Percentiles rank a stretch among this genome's conserved stretches.
Evolutionary conservation across 345 rosid species (phyloP).

Genomic region (Populus ilicifolia): DNA sequence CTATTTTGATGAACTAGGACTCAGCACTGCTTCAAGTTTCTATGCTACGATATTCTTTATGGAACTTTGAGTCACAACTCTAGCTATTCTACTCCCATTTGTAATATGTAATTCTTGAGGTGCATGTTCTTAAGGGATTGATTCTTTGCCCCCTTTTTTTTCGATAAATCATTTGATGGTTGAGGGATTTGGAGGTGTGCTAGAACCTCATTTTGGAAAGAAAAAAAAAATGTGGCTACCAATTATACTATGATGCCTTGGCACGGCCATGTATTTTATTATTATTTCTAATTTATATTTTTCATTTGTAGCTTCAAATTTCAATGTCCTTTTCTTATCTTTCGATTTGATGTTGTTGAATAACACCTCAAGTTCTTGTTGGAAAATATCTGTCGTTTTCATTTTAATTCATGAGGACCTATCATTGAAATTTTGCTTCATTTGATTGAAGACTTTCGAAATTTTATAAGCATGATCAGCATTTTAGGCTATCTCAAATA

Average conservation of each 20-base stretch:
- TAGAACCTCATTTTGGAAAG: no score
- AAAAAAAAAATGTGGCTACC: no score
- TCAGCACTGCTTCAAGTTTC: not conserved
- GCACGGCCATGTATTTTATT: no score
- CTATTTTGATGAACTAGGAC: not conserved
- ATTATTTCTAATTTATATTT: no score
- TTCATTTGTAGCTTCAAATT: no score
- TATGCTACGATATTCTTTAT: not conserved
- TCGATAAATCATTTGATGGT: not conserved
- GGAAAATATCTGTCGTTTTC: not conserved
- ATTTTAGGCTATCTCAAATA: not conserved
- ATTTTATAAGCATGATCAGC: not conserved
- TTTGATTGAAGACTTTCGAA: not conserved
- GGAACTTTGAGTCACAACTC: not conserved
- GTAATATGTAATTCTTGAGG: slow-evolving; percentile 4
- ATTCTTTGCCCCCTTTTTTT: no score
- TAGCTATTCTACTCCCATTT: not conserved
- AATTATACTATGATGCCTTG: no score
- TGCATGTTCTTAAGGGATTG: no score
- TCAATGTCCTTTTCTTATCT: not conserved
- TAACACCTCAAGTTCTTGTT: not conserved
- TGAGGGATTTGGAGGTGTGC: no score
- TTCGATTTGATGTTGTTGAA: not conserved
- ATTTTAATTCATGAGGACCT: not conserved
- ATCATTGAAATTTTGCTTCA: no score